Evolutionary conservation across 2,329 filamentous ascomycete species (phyloP).

Genomic region (Aspergillus sojae): DNA sequence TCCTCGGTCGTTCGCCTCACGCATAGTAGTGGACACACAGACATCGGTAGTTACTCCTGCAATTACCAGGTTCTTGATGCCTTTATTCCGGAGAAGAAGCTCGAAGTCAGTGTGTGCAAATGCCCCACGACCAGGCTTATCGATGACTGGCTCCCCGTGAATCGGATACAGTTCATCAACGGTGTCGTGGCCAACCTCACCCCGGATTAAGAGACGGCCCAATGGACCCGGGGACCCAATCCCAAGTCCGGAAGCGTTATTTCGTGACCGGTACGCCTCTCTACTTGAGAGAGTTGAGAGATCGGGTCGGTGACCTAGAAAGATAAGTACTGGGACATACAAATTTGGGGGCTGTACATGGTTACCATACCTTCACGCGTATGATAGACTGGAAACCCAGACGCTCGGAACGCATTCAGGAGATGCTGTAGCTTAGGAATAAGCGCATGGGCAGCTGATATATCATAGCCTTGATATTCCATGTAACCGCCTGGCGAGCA

Average conservation of each 20-base stretch:
- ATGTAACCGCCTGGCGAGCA: constrained; percentile 49
- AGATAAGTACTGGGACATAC: constrained; percentile 14
- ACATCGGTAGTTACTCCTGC: constrained; percentile 60
- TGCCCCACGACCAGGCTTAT: constrained; percentile 58
- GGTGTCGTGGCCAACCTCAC: constrained; percentile 60
- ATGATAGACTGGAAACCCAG: constrained; percentile 47
- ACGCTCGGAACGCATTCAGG: constrained; percentile 41
- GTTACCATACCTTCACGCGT: constrained; percentile 46
- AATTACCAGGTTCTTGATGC: constrained; percentile 56
- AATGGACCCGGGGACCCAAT: constrained; percentile 58
- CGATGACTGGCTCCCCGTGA: constrained; percentile 53
- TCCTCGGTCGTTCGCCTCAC: constrained; percentile 59
- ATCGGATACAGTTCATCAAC: constrained; percentile 57
- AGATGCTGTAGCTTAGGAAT: constrained; percentile 46
- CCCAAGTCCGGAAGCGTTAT: constrained; percentile 54
- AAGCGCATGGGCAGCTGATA: constrained; percentile 41
- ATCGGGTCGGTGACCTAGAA: constrained; percentile 52
- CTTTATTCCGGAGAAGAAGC: constrained; percentile 52
- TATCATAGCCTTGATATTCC: constrained; percentile 49
- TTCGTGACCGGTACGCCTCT: constrained; percentile 56
- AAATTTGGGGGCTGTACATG: neutral
- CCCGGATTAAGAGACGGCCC: constrained; percentile 61
- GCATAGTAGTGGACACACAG: constrained; percentile 58
- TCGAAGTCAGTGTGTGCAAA: constrained; percentile 60
- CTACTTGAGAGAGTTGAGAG: constrained; percentile 59